Conservation (phyloP, 306 rosid genomes). For the Quercus alba region DNA sequence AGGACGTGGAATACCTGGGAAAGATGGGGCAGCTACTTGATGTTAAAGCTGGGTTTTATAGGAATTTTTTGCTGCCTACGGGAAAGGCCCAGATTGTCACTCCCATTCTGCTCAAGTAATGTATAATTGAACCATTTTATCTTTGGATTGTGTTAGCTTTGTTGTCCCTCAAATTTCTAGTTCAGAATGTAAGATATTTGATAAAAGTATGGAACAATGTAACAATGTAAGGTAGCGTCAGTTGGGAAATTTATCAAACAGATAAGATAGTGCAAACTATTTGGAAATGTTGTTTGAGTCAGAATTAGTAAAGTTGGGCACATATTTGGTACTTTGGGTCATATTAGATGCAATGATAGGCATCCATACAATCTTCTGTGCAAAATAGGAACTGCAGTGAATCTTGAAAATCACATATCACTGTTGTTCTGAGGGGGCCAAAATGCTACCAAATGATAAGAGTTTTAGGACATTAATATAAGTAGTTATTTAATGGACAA, state of each 20-base stretch:
- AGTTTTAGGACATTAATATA: neutral
- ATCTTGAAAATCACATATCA: neutral
- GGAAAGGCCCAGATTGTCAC: conserved; percentile 89
- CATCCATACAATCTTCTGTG: neutral
- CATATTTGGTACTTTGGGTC: neutral
- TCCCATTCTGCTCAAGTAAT: conserved; percentile 77
- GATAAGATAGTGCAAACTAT: neutral
- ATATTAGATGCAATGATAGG: neutral
- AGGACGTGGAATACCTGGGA: conserved; percentile 67
- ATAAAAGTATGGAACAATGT: neutral
- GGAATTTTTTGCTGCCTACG: conserved; percentile 69
- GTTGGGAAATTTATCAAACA: neutral
- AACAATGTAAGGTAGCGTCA: neutral
- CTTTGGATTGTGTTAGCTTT: neutral
- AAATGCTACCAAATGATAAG: neutral
- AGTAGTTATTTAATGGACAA: neutral
- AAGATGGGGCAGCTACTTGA: conserved; percentile 72
- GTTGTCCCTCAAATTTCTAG: neutral
- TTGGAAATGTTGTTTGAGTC: neutral
- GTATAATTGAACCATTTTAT: conserved; percentile 15
- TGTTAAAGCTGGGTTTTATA: conserved; percentile 75
- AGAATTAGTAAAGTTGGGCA: neutral
- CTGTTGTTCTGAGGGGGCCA: no score
- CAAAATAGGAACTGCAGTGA: no score
- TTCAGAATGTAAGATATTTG: neutral